Evolutionary conservation across 176 grass and related monocot genomes (phyloP).

Genomic region (Stipa capillata): DNA sequence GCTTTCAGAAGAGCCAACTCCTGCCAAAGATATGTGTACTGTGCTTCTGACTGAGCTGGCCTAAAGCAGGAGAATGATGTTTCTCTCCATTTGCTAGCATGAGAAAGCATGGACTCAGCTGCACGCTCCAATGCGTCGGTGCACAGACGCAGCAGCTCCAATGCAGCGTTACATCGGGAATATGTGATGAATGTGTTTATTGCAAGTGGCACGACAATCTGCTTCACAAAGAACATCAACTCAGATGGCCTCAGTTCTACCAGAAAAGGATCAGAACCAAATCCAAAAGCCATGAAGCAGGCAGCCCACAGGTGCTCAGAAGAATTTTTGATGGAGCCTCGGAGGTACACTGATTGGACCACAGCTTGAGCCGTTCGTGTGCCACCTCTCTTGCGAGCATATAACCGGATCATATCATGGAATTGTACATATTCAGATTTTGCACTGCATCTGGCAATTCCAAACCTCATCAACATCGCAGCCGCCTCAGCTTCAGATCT

Average conservation of each 20-base stretch:
- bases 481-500: slow-evolving; percentile 91
- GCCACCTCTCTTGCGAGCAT: slow-evolving; percentile 61
- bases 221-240: slow-evolving; percentile 71
- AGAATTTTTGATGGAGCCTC: slow-evolving; percentile 70
- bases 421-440: slow-evolving; percentile 70
- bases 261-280: slow-evolving; percentile 64
- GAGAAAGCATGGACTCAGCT: slow-evolving; percentile 73
- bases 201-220: slow-evolving; percentile 71
- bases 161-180: slow-evolving; percentile 67
- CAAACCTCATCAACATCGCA: slow-evolving; percentile 84
- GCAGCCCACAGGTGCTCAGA: slow-evolving; percentile 83
- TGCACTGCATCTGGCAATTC: slow-evolving; percentile 66
- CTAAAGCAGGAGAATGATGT: slow-evolving; percentile 52
- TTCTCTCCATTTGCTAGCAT: slow-evolving; percentile 68
- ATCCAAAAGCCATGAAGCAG: slow-evolving; percentile 82
- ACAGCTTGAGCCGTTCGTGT: slow-evolving; percentile 47
- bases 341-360: slow-evolving; percentile 77
- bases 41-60: slow-evolving; percentile 45
- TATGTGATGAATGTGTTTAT: slow-evolving; percentile 87
- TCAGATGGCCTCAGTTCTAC: slow-evolving; percentile 74
- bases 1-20: slow-evolving; percentile 86
- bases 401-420: slow-evolving; percentile 76
- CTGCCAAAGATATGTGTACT: slow-evolving; percentile 78
- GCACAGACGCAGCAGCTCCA: slow-evolving; percentile 67
- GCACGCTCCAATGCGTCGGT: slow-evolving; percentile 69